Conservation (phyloP, 1,284 basidiomycete species). For the Jaminaea rosea region DNA sequence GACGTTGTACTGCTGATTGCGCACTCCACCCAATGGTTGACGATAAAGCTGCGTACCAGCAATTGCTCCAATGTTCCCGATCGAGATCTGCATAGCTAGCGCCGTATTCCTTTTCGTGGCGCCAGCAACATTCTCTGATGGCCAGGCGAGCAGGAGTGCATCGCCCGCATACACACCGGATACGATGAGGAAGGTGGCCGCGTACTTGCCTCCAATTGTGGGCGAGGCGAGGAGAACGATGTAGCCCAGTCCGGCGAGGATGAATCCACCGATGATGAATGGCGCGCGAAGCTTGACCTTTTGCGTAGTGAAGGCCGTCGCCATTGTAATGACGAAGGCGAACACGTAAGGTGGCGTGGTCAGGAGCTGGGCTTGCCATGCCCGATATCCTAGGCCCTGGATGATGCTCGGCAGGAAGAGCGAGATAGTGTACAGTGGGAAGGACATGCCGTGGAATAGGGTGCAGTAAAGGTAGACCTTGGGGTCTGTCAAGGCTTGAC, state of each 20-base stretch:
- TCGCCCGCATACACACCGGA: slow-evolving; percentile 60
- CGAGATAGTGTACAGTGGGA: slow-evolving; percentile 31
- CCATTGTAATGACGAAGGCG: slow-evolving; percentile 45
- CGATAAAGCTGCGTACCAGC: slow-evolving; percentile 54
- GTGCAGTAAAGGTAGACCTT: slow-evolving; percentile 59
- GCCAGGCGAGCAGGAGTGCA: slow-evolving; percentile 53
- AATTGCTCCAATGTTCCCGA: slow-evolving; percentile 61
- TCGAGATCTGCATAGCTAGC: slow-evolving; percentile 60
- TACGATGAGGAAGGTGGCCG: slow-evolving; percentile 53
- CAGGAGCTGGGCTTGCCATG: slow-evolving; percentile 60
- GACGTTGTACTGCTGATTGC: slow-evolving; percentile 56
- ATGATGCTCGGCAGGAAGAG: slow-evolving; percentile 53
- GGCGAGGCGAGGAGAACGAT: slow-evolving; percentile 56
- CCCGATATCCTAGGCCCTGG: slow-evolving; percentile 54
- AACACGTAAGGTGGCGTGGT: slow-evolving; percentile 58
- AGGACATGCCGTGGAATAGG: slow-evolving; percentile 60
- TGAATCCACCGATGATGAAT: slow-evolving; percentile 56
- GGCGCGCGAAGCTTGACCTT: slow-evolving; percentile 53
- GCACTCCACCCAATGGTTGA: slow-evolving; percentile 49
- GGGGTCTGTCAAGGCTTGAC: slow-evolving; percentile 54
- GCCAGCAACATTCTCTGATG: slow-evolving; percentile 62
- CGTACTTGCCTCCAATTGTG: slow-evolving; percentile 57
- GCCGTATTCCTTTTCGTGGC: slow-evolving; percentile 63
- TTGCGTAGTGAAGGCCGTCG: slow-evolving; percentile 53
- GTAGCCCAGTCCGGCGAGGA: slow-evolving; percentile 59